Evolutionary conservation across 1,284 basidiomycete species (phyloP).

Genomic region (Cystobasidiaceae sp.): DNA sequence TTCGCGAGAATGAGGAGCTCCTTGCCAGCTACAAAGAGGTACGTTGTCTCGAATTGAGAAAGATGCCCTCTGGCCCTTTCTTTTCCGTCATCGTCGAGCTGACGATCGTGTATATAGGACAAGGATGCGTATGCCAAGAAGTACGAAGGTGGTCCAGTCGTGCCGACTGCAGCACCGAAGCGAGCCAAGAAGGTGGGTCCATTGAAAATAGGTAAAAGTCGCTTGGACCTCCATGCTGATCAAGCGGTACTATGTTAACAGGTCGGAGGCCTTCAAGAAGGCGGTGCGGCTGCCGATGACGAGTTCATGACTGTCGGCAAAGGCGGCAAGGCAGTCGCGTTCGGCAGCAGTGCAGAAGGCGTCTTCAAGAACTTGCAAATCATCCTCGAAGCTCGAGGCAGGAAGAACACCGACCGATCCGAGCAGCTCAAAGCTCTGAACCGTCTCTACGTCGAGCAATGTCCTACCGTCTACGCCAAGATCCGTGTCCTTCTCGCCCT

Average conservation of each 20-base stretch:
- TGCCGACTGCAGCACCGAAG: slow-evolving; percentile 50
- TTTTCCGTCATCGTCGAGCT: too few relatives aligned
- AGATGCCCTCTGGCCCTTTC: too few relatives aligned
- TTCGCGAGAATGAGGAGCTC: slow-evolving; percentile 82
- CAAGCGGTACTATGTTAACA: too few relatives aligned
- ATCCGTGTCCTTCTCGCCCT: slow-evolving; percentile 92
- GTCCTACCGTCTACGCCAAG: slow-evolving; percentile 76
- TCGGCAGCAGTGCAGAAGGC: slow-evolving; percentile 65
- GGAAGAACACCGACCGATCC: slow-evolving; percentile 86
- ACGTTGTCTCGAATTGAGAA: too few relatives aligned
- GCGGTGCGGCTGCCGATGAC: slow-evolving; percentile 56
- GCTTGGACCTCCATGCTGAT: too few relatives aligned
- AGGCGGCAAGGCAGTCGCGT: slow-evolving; percentile 76
- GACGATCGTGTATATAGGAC: too few relatives aligned
- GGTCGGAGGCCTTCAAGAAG: slow-evolving; percentile 47
- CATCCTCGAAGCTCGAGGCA: slow-evolving; percentile 86
- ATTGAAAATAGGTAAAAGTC: too few relatives aligned
- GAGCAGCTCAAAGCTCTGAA: slow-evolving; percentile 91
- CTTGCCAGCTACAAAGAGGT: slow-evolving; percentile 75
- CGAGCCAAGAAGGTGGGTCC: slow-evolving; percentile 47
- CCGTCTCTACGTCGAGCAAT: slow-evolving; percentile 79
- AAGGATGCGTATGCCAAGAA: slow-evolving; percentile 78
- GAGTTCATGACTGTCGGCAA: slow-evolving; percentile 90
- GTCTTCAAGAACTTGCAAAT: slow-evolving; percentile 90
- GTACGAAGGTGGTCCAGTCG: slow-evolving; percentile 52